Base-by-base conservation (phyloP, 2,329 filamentous ascomycete species). In the Cyphellophora europaea region DNA sequence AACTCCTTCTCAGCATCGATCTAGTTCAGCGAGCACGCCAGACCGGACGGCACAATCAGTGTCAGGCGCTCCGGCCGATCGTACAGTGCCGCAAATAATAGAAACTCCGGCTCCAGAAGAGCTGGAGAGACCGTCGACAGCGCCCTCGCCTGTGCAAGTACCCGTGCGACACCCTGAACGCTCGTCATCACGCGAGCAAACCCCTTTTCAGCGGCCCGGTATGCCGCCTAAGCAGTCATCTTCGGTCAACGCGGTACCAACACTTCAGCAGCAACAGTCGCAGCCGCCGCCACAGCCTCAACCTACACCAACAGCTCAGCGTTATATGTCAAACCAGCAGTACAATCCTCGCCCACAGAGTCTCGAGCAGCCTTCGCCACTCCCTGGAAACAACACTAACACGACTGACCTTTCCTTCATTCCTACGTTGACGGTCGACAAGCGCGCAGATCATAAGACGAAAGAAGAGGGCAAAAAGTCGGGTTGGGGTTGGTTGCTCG, bases 321-420 rank as follows among this genome's bases (percentile, higher is more conserved):
- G n/a, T 30, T 8, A 16, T 29, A 27, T 29, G 8, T 19, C 48
- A 11, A 23, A 3, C 38, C 45, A 60, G 48, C 58, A 41, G 40
- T 48, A 58, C 32, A 17, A 32, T 12, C 14, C 17, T 11, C 15
- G 15, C 15, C 30, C 19, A 18, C 66, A 72, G 32, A 74, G 68
- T 1, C 63, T 80, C 13, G 77, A 77, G 45, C 80, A 88, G 18
- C 74, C 81, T 3, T 76, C 83, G n/a, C 67, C 76, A 17, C 60
- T 89, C 2, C 78, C 82, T 14, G 81, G 81, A 10, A 78, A 77
- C 36, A 74, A 67, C 37, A 79, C 72, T 5, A 74, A 82, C 30
- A 89, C 84, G 1, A 86, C 91, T 56, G 77, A 71, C 32, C 64
- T 93, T 11, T 86, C 84, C 0, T 81, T 87, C 47, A 87, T 91